Percentiles rank a stretch among this genome's conserved stretches.
These are phyloP conservation scores for Stemphylium beticola DNA, from an alignment of 2,329 filamentous ascomycete genomes.

Conservation along the genomic window DNA sequence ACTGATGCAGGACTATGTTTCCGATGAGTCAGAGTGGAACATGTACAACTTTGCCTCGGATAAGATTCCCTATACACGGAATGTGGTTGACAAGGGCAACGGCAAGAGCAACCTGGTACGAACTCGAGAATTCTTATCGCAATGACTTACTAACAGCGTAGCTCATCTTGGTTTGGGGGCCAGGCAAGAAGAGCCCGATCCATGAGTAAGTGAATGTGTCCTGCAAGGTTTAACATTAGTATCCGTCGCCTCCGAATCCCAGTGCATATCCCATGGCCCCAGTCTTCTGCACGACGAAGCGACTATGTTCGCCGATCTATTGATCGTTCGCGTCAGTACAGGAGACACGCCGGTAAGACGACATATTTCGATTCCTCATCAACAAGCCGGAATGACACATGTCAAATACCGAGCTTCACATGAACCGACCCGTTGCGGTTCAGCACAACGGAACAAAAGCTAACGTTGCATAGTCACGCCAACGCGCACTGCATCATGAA, in stretches of 20 bases:
- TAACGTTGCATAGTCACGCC: conserved; percentile 47
- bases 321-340: conserved; percentile 38
- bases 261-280: conserved; percentile 5
- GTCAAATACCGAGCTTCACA: not conserved
- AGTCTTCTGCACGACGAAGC: conserved; percentile 39
- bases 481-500: conserved; percentile 94
- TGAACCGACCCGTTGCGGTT: not conserved
- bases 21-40: conserved; percentile 72
- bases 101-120: conserved; percentile 76
- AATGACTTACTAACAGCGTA: conserved; percentile 46
- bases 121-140: conserved; percentile 8
- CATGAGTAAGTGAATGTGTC: conserved; percentile 65
- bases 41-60: conserved; percentile 76
- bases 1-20: conserved; percentile 77
- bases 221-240: conserved; percentile 18
- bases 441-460: not conserved
- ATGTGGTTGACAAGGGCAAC: conserved; percentile 89
- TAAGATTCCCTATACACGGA: conserved; percentile 78
- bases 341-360: conserved; percentile 36
- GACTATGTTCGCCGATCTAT: conserved; percentile 35
- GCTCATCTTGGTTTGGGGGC: conserved; percentile 89
- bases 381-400: not conserved
- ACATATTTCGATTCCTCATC: conserved; percentile 7
- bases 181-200: conserved; percentile 81
- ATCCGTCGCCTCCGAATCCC: conserved; percentile 4